These are phyloP conservation scores for Raddia distichophylla DNA, from an alignment of 176 grass and related monocot species.

Conservation along the genomic window DNA sequence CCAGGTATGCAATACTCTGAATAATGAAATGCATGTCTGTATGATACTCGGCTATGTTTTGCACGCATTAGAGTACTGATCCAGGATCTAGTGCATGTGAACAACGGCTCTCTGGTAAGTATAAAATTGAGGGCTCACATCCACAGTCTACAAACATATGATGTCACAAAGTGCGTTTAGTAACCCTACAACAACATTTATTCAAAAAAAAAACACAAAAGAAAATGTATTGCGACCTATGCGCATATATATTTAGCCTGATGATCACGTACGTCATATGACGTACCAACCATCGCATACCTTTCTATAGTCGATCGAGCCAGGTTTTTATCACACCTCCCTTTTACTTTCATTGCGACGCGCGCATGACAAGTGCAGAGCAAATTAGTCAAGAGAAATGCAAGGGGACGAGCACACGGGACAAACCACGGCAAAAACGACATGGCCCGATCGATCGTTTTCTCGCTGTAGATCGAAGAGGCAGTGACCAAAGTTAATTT, in stretches of 20 bases:
- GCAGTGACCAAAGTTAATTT: constrained; percentile 4
- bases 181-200: too few relatives aligned
- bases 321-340: not conserved
- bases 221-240: too few relatives aligned
- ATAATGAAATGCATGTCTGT: too few relatives aligned
- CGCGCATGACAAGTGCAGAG: not conserved
- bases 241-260: not conserved
- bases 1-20: too few relatives aligned
- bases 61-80: too few relatives aligned
- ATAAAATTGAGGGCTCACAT: too few relatives aligned
- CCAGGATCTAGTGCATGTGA: too few relatives aligned
- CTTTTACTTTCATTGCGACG: not conserved
- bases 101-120: too few relatives aligned
- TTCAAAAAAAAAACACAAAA: too few relatives aligned
- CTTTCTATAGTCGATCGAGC: not conserved
- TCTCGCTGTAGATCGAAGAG: not conserved
- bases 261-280: not conserved
- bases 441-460: constrained; percentile 22
- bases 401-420: constrained; percentile 7
- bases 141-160: too few relatives aligned
- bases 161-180: too few relatives aligned
- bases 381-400: constrained; percentile 20
- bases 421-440: constrained; percentile 25
- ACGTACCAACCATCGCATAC: not conserved
- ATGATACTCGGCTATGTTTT: too few relatives aligned